Evolutionary conservation across 2,329 filamentous ascomycete species (phyloP).

Genomic region (Alternaria ventricosa): DNA sequence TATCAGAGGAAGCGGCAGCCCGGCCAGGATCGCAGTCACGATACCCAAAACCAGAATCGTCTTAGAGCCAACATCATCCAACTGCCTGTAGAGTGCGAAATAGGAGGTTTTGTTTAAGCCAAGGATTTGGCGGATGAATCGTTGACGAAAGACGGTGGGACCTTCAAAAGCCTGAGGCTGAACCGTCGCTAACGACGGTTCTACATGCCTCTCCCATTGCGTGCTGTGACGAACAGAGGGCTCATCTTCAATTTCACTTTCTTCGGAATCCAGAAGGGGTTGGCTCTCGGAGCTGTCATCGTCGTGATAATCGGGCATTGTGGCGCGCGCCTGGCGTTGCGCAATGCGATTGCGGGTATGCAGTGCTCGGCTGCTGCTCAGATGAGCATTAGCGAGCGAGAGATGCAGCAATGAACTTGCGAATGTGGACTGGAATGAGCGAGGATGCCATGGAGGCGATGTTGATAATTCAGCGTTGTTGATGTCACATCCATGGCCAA

Average conservation of each 20-base stretch:
- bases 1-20: slow-evolving; percentile 67
- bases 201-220: slow-evolving; percentile 43
- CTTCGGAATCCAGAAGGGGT: slow-evolving; percentile 30
- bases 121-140: slow-evolving; percentile 48
- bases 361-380: slow-evolving; percentile 9
- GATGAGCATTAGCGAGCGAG: neutral
- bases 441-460: slow-evolving; percentile 17
- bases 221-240: slow-evolving; percentile 28
- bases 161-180: slow-evolving; percentile 42
- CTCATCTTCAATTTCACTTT: slow-evolving; percentile 19
- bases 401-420: neutral
- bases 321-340: slow-evolving; percentile 8
- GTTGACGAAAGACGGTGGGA: slow-evolving; percentile 38
- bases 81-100: slow-evolving; percentile 55
- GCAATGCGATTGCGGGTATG: neutral
- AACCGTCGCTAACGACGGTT: slow-evolving; percentile 45
- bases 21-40: slow-evolving; percentile 59
- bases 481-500: slow-evolving; percentile 3
- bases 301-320: slow-evolving; percentile 12
- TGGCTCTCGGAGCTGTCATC: slow-evolving; percentile 25
- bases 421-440: slow-evolving; percentile 2
- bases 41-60: slow-evolving; percentile 43
- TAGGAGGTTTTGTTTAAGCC: slow-evolving; percentile 57
- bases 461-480: slow-evolving; percentile 10
- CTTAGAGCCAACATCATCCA: slow-evolving; percentile 52